These are phyloP conservation scores for Heterobasidion irregulare DNA, from an alignment of 1,284 basidiomycete species.

Conservation along the genomic window DNA sequence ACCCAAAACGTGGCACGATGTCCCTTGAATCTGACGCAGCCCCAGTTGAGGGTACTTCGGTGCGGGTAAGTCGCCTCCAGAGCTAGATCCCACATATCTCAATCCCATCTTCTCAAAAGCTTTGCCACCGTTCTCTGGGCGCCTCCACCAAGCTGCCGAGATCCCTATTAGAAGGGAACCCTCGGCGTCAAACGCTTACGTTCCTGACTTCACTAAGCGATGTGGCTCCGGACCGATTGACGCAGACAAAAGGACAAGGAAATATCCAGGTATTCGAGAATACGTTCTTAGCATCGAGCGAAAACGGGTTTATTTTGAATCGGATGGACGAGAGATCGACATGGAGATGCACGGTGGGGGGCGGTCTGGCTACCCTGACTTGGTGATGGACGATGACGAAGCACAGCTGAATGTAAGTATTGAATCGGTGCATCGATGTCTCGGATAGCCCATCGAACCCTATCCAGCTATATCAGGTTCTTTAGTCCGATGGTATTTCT, in stretches of 20 bases:
- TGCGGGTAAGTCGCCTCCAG: slow-evolving; percentile 42
- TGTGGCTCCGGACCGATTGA: neutral
- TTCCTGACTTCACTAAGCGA: neutral
- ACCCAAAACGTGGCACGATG: slow-evolving; percentile 70
- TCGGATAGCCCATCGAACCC: too few species aligned
- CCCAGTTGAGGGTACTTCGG: slow-evolving; percentile 42
- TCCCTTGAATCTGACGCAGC: slow-evolving; percentile 60
- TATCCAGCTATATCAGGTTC: too few species aligned
- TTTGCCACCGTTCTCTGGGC: neutral
- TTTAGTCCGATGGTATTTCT: too few species aligned
- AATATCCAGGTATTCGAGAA: slow-evolving; percentile 20
- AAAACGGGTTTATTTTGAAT: slow-evolving; percentile 44
- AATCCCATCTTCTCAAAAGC: neutral
- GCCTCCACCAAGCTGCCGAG: neutral
- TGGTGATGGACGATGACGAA: too few species aligned
- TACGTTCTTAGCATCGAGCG: slow-evolving; percentile 45
- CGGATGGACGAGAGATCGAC: slow-evolving; percentile 9
- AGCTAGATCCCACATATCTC: neutral
- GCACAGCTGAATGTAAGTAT: too few species aligned
- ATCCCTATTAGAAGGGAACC: neutral
- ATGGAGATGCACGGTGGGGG: slow-evolving; percentile 34
- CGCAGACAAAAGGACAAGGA: slow-evolving; percentile 9
- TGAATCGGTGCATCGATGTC: too few species aligned
- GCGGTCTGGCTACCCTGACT: slow-evolving; percentile 16
- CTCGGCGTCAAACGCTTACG: neutral